A percentile compares a stretch with the other conserved stretches of the same genome.
Evolutionary conservation across 352 stramenopile genomes (phyloP).

Genomic region (Phytophthora pisi): DNA sequence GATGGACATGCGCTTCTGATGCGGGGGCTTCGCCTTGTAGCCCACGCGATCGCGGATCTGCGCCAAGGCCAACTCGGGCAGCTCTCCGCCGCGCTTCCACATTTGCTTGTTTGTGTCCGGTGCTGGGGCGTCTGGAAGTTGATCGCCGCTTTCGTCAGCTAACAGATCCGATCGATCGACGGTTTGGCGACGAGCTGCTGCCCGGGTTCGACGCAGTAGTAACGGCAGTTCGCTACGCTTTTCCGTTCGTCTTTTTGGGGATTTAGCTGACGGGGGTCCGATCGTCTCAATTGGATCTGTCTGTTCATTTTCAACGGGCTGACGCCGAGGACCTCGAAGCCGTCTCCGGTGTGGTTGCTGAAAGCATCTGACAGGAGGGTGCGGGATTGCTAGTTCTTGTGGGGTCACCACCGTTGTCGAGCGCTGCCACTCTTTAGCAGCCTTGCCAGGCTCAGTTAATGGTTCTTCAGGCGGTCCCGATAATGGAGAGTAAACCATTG

Average conservation of each 20-base stretch:
- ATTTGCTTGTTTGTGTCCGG: constrained; percentile 34
- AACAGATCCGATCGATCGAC: not conserved
- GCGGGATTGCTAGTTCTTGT: constrained; percentile 11
- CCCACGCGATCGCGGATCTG: constrained; percentile 34
- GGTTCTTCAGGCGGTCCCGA: constrained; percentile 16
- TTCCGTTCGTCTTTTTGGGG: not conserved
- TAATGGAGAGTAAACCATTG: constrained; percentile 21
- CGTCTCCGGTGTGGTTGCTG: constrained; percentile 9
- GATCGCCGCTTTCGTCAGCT: not conserved
- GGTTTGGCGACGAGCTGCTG: constrained; percentile 12
- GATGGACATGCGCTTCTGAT: constrained; percentile 35
- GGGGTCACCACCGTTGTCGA: constrained; percentile 12
- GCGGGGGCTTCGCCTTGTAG: constrained; percentile 8
- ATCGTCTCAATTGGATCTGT: constrained; percentile 2
- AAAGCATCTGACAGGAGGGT: constrained; percentile 18
- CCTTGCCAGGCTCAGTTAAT: not conserved
- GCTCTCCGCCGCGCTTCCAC: constrained; percentile 35
- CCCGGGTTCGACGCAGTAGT: constrained; percentile 21
- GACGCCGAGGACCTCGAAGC: not conserved
- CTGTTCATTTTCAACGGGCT: not conserved
- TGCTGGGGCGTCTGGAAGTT: not conserved
- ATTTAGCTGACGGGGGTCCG: not conserved
- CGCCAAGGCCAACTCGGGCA: constrained; percentile 27
- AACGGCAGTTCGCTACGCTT: constrained; percentile 21
- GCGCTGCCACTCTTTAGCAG: constrained; percentile 28